Evolutionary conservation across 139 green algal genomes (phyloP).

Genomic region (Mesotaenium endlicherianum): DNA sequence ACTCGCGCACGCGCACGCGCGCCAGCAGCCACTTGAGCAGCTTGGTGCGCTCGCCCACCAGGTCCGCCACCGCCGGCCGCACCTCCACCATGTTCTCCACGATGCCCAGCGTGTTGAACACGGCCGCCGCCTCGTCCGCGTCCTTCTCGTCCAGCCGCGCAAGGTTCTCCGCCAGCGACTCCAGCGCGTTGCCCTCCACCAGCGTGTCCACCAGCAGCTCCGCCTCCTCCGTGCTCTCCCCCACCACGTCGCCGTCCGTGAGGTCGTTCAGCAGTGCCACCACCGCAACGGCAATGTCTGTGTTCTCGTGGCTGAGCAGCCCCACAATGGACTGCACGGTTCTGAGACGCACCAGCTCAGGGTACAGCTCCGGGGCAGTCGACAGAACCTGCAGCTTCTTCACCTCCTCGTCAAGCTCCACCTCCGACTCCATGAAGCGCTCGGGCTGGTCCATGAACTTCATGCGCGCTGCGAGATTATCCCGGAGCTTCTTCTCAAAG

Average conservation of each 20-base stretch:
- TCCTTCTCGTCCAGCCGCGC: constrained; percentile 60
- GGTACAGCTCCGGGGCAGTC: constrained; percentile 74
- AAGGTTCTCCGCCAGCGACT: constrained; percentile 64
- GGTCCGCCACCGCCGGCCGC: constrained; percentile 55
- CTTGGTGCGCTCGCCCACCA: constrained; percentile 58
- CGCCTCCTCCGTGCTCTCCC: constrained; percentile 61
- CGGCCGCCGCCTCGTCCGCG: constrained; percentile 69
- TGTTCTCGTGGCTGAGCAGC: constrained; percentile 91
- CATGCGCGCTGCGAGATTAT: constrained; percentile 47
- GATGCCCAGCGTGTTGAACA: constrained; percentile 74
- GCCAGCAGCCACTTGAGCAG: constrained; percentile 85
- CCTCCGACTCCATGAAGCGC: constrained; percentile 90
- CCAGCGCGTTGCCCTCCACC: constrained; percentile 67
- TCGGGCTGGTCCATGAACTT: constrained; percentile 77
- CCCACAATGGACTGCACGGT: constrained; percentile 71
- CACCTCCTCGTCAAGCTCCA: constrained; percentile 85
- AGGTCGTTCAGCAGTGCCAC: constrained; percentile 78
- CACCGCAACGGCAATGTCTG: constrained; percentile 65
- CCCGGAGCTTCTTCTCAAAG: constrained; percentile 49
- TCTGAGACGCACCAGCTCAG: constrained; percentile 68
- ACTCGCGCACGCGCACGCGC: constrained; percentile 59
- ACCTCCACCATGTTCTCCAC: constrained; percentile 89
- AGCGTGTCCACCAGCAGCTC: constrained; percentile 69
- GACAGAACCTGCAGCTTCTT: constrained; percentile 60
- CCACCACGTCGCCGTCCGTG: constrained; percentile 78